phyloP scores from a whole-genome alignment of 768 basidiomycete genomes.

The Lactarius hatsudake region DNA sequence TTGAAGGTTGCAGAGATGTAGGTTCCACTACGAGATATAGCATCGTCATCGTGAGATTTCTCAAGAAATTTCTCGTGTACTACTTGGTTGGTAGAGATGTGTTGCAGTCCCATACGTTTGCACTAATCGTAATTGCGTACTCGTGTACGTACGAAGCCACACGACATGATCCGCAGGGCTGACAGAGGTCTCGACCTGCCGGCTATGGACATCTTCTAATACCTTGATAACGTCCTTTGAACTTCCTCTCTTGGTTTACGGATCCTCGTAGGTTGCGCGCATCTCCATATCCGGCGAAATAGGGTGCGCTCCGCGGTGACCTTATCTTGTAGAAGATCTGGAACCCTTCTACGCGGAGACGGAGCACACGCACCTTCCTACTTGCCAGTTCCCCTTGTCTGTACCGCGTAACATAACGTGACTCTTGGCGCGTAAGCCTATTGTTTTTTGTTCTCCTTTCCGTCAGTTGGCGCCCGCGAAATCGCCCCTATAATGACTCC shows the following conservation, averaged over 20 bases:
- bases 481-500: conserved; percentile 11
- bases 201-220: neutral
- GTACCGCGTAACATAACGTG: neutral
- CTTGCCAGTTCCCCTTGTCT: neutral
- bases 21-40: conserved; percentile 1
- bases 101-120: neutral
- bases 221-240: conserved; percentile 6
- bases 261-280: conserved; percentile 15
- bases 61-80: conserved; percentile 1
- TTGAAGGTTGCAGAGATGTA: neutral
- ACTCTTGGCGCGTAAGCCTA: neutral
- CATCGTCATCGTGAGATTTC: neutral
- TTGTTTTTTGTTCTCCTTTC: neutral
- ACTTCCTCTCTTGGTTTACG: conserved; percentile 3
- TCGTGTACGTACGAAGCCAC: conserved; percentile 19
- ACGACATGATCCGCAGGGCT: conserved; percentile 19
- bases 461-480: conserved; percentile 6
- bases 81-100: conserved; percentile 3
- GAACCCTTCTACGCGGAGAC: conserved; percentile 15
- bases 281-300: conserved; percentile 9
- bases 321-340: conserved; percentile 27
- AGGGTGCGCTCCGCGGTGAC: conserved; percentile 16
- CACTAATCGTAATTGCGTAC: conserved; percentile 5
- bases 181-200: conserved; percentile 10
- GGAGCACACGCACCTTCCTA: conserved; percentile 3